Conservation (phyloP, 208 protist species). For the Leishmania amazonensis region DNA sequence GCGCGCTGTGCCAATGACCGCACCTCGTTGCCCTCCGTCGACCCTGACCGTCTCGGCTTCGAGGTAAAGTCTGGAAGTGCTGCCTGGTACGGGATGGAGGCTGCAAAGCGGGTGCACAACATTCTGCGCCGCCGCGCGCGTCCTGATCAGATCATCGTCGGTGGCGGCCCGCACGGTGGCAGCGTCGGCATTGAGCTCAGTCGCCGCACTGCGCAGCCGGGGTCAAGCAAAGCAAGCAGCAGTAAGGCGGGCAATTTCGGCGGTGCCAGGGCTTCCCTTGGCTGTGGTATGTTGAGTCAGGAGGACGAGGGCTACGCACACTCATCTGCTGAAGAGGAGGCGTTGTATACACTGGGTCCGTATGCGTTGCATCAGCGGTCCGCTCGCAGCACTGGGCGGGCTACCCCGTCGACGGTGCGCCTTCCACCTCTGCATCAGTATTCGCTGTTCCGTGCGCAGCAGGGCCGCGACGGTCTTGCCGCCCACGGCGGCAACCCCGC, state of each 20-base stretch:
- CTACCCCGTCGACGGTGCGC: background rate
- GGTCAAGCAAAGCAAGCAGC: background rate
- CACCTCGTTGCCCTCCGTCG: conserved; percentile 4
- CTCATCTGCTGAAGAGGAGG: background rate
- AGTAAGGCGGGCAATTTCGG: background rate
- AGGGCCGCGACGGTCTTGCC: background rate
- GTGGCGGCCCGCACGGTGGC: conserved; percentile 47
- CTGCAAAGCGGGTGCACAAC: conserved; percentile 63
- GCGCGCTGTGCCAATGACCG: background rate
- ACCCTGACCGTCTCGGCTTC: conserved; percentile 50
- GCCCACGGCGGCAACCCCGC: background rate
- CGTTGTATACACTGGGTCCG: background rate
- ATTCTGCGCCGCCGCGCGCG: conserved; percentile 56
- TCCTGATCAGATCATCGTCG: conserved; percentile 63
- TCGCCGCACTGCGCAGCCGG: conserved; percentile 52
- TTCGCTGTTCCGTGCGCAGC: background rate
- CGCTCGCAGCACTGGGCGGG: background rate
- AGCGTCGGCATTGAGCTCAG: conserved; percentile 65
- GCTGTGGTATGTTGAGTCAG: background rate
- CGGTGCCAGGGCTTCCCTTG: background rate
- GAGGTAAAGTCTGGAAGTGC: conserved; percentile 55
- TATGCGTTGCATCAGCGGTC: background rate
- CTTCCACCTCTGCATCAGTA: conserved; percentile 3
- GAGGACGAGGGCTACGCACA: background rate
- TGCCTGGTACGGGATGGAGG: conserved; percentile 77